A percentile compares a stretch with the other conserved stretches of the same genome.
These are phyloP conservation scores for Plasmopara muralis DNA, from an alignment of 352 stramenopile genomes.

Conservation along the genomic window DNA sequence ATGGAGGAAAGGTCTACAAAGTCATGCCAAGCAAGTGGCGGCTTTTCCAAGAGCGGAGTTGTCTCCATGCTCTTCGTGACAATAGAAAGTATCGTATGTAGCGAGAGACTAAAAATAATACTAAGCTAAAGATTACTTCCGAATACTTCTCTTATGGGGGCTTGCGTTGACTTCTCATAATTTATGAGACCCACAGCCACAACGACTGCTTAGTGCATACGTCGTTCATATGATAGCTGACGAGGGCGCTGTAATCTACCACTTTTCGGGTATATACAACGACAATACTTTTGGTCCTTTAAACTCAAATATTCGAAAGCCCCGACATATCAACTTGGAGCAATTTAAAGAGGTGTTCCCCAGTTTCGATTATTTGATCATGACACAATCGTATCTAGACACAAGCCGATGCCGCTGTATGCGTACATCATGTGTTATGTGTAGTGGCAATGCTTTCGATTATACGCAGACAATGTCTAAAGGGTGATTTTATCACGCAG, in stretches of 20 bases:
- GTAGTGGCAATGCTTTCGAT: conserved; percentile 48
- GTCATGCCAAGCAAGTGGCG: conserved; percentile 39
- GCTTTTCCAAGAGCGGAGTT: conserved; percentile 39
- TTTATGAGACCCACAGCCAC: conserved; percentile 19
- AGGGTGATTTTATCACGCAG: conserved; percentile 38
- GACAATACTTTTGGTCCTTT: conserved; percentile 12
- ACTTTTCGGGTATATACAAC: conserved; percentile 22
- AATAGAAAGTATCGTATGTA: background rate
- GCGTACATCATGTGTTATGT: conserved; percentile 54
- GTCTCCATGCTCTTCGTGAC: conserved; percentile 25
- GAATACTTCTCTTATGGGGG: conserved; percentile 16
- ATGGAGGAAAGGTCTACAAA: conserved; percentile 53
- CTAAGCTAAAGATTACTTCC: background rate
- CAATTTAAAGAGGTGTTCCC: conserved; percentile 76
- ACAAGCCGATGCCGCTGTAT: conserved; percentile 22
- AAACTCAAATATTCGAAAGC: conserved; percentile 11
- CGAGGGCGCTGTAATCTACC: conserved; percentile 55
- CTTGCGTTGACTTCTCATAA: conserved; percentile 22
- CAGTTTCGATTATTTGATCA: conserved; percentile 64
- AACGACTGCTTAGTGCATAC: conserved; percentile 50
- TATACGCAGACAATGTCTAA: conserved; percentile 29
- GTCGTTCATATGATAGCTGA: conserved; percentile 41
- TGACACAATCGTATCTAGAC: conserved; percentile 13
- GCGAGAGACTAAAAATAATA: background rate
- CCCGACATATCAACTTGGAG: conserved; percentile 31